A percentile compares a stretch with the other conserved stretches of the same genome.
phyloP scores from a whole-genome alignment of 345 rosid species.

The Hibiscus trionum region DNA sequence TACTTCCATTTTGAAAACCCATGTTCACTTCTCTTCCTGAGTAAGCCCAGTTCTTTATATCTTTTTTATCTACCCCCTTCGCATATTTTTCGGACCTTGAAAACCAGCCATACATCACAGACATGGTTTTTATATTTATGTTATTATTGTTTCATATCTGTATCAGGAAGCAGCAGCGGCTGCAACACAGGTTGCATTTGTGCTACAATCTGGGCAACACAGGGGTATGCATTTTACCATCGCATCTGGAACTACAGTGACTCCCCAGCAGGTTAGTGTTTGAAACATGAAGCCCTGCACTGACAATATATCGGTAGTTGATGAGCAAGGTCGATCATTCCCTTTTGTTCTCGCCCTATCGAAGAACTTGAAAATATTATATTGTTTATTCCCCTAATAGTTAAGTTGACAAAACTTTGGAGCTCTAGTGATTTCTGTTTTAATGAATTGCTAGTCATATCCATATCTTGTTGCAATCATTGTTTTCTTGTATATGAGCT shows the following conservation, averaged over 20 bases:
- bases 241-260: slow-evolving; percentile 15
- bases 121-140: background rate
- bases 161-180: slow-evolving; percentile 84
- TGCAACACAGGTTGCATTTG: slow-evolving; percentile 80
- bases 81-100: background rate
- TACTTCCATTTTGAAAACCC: background rate
- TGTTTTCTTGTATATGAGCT: background rate
- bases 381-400: background rate
- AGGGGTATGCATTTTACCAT: slow-evolving; percentile 14
- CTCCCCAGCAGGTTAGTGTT: slow-evolving; percentile 42
- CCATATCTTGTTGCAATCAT: background rate
- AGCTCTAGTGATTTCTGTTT: background rate
- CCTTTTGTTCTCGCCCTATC: background rate
- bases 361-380: background rate
- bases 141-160: background rate
- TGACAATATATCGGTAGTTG: background rate
- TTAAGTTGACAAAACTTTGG: background rate
- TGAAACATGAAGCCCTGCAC: slow-evolving; percentile 12
- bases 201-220: slow-evolving; percentile 67
- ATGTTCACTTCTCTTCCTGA: slow-evolving; percentile 14
- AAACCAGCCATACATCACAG: background rate
- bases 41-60: no score
- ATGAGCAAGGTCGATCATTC: background rate
- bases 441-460: background rate
- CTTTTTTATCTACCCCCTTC: background rate